Evolutionary conservation across 768 basidiomycete genomes (phyloP).

Genomic region (Lactarius psammicola): DNA sequence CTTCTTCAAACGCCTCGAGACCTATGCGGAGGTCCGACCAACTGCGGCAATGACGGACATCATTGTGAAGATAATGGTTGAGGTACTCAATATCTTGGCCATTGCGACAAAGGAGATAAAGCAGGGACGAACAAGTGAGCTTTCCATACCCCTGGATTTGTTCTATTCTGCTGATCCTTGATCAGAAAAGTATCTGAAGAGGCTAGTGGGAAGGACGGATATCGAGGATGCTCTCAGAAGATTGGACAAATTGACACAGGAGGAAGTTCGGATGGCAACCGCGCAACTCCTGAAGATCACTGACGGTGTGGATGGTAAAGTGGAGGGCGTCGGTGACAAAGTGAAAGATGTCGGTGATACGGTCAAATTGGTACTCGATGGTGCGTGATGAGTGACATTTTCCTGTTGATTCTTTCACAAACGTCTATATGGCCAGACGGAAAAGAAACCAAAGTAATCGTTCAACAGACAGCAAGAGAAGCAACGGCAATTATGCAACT

Average conservation of each 20-base stretch:
- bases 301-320: not conserved
- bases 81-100: not conserved
- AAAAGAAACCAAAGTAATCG: not conserved
- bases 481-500: not conserved
- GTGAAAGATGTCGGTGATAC: not conserved
- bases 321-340: not conserved
- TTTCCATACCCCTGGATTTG: no score
- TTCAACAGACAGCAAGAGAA: not conserved
- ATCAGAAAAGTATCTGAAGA: conserved; percentile 2
- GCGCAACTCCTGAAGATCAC: not conserved
- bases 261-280: not conserved
- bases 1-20: not conserved
- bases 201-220: not conserved
- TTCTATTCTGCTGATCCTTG: not conserved
- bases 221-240: not conserved
- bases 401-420: no score
- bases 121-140: not conserved
- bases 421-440: not conserved
- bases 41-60: not conserved
- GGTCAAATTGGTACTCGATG: not conserved
- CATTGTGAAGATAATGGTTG: conserved; percentile 4
- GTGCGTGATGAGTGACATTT: not conserved
- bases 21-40: not conserved
- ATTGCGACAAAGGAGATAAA: conserved; percentile 8
- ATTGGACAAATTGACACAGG: not conserved